Conservation (phyloP, 2,329 filamentous ascomycete species). For the Cercospora beticola region DNA sequence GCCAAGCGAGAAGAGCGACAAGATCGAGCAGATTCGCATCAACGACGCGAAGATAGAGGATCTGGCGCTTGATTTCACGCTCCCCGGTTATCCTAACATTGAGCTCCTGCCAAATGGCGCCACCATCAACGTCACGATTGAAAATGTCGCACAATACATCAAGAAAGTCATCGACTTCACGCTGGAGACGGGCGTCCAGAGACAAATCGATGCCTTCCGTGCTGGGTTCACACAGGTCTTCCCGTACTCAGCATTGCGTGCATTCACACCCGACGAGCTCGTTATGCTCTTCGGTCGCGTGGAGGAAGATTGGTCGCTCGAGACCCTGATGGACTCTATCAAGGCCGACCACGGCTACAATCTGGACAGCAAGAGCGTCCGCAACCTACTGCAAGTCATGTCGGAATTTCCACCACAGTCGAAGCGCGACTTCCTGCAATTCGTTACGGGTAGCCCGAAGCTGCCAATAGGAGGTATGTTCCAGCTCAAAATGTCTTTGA, state of each 20-base stretch:
- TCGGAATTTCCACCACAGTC: conserved; percentile 74
- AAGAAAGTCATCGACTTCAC: conserved; percentile 91
- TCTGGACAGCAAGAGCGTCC: conserved; percentile 94
- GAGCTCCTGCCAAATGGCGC: conserved; percentile 76
- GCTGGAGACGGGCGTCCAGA: conserved; percentile 79
- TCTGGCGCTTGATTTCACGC: conserved; percentile 86
- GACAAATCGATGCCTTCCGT: conserved; percentile 88
- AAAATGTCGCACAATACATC: conserved; percentile 87
- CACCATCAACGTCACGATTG: conserved; percentile 74
- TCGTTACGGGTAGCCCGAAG: conserved; percentile 96
- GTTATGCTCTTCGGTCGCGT: conserved; percentile 91
- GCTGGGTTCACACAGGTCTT: conserved; percentile 93
- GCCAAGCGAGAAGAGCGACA: conserved; percentile 67
- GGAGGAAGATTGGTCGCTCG: conserved; percentile 95
- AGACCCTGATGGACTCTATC: conserved; percentile 96
- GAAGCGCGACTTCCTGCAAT: conserved; percentile 92
- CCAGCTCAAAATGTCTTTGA: not conserved
- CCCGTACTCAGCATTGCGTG: conserved; percentile 85
- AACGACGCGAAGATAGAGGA: conserved; percentile 81
- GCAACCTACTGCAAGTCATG: conserved; percentile 91
- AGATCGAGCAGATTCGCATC: conserved; percentile 68
- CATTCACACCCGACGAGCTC: conserved; percentile 92
- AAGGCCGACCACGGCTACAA: conserved; percentile 99
- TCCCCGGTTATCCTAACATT: conserved; percentile 86
- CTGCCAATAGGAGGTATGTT: conserved; percentile 90